Percentiles rank a stretch among this genome's conserved stretches.
Conservation (phyloP, 805 yeast genomes). For the Metschnikowia noctiluminum region DNA sequence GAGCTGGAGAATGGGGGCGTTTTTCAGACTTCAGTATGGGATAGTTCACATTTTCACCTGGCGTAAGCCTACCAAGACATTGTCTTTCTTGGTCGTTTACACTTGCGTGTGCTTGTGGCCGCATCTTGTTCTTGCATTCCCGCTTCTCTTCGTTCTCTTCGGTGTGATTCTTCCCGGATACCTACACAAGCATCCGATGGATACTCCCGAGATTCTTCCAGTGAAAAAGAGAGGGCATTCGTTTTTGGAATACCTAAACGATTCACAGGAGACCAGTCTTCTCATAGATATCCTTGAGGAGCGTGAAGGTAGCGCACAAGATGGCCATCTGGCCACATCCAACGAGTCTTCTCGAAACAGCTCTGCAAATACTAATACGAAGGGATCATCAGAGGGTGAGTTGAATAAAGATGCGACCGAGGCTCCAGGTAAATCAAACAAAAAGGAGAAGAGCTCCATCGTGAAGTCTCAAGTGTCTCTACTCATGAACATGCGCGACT, state of each 20-base stretch:
- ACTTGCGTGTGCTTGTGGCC: constrained; percentile 74
- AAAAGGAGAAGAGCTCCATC: constrained; percentile 17
- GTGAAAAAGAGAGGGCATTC: constrained; percentile 54
- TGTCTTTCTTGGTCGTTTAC: constrained; percentile 54
- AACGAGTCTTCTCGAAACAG: constrained; percentile 10
- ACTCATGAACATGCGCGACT: constrained; percentile 64
- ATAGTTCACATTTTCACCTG: constrained; percentile 62
- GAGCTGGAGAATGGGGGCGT: constrained; percentile 51
- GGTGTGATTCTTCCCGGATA: constrained; percentile 71
- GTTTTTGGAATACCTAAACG: constrained; percentile 39
- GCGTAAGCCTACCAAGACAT: constrained; percentile 70
- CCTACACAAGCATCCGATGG: constrained; percentile 61
- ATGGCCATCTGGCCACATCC: constrained; percentile 12
- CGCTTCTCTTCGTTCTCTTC: constrained; percentile 51
- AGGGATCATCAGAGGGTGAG: constrained; percentile 1
- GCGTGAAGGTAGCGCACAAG: too few relatives aligned
- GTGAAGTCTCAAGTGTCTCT: constrained; percentile 40
- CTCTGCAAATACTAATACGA: background rate
- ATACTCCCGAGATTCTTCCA: constrained; percentile 41
- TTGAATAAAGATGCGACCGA: constrained; percentile 1
- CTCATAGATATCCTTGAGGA: constrained; percentile 29
- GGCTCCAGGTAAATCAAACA: constrained; percentile 1
- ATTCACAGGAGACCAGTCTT: constrained; percentile 30
- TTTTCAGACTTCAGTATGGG: constrained; percentile 62
- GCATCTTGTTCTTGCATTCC: constrained; percentile 59